phyloP scores from a whole-genome alignment of 2,329 filamentous ascomycete genomes.

The Colletotrichum spinosum region DNA sequence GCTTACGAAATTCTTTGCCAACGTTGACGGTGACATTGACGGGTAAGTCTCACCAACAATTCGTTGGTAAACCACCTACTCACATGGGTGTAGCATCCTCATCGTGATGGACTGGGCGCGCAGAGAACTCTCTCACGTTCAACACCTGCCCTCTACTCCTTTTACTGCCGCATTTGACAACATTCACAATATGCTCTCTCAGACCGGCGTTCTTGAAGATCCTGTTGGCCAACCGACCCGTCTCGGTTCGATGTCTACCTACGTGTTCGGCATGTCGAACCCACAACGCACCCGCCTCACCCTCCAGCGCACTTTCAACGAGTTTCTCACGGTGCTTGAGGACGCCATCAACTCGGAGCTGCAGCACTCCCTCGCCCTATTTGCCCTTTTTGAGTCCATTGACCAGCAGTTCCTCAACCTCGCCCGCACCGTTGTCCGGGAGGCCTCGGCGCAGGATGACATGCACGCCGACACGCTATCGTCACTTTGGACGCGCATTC shows the following conservation, averaged over 20 bases:
- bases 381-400: constrained; percentile 90
- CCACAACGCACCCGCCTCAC: constrained; percentile 84
- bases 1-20: constrained; percentile 91
- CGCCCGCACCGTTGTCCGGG: constrained; percentile 85
- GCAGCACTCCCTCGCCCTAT: constrained; percentile 81
- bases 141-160: constrained; percentile 69
- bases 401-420: constrained; percentile 92
- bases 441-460: constrained; percentile 83
- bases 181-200: constrained; percentile 80
- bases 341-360: constrained; percentile 89
- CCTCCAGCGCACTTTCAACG: constrained; percentile 87
- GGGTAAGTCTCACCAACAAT: constrained; percentile 59
- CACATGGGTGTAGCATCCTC: constrained; percentile 70
- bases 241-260: constrained; percentile 75
- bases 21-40: constrained; percentile 93
- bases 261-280: constrained; percentile 82
- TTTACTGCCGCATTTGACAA: constrained; percentile 84
- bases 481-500: constrained; percentile 85
- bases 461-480: constrained; percentile 84
- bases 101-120: constrained; percentile 97
- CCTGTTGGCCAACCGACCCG: constrained; percentile 69
- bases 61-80: constrained; percentile 19
- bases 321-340: constrained; percentile 88
- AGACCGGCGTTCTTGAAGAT: constrained; percentile 70
- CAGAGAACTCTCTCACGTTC: constrained; percentile 81